Conservation (phyloP, 768 basidiomycete species). For the Tulasnella sp. region DNA sequence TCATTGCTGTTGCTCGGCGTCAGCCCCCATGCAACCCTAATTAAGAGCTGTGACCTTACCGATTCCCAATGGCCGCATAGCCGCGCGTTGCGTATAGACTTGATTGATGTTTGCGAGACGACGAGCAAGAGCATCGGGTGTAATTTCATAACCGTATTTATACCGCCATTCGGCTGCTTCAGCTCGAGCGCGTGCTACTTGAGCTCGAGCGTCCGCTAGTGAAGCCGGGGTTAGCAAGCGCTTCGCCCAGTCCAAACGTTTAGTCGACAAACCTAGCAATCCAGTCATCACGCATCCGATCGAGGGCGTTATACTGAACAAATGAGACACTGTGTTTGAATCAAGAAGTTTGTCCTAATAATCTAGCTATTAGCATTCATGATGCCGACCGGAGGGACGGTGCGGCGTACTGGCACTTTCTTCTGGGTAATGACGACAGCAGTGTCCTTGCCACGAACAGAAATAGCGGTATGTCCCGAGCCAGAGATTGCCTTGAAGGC, state of each 20-base stretch:
- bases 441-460: slow-evolving; percentile 90
- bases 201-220: slow-evolving; percentile 82
- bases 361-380: neutral
- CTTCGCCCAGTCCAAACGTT: neutral
- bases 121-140: slow-evolving; percentile 89
- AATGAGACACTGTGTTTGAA: slow-evolving; percentile 84
- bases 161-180: slow-evolving; percentile 92
- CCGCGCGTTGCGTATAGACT: slow-evolving; percentile 95
- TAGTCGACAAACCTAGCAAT: slow-evolving; percentile 57
- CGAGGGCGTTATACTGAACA: slow-evolving; percentile 90
- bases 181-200: slow-evolving; percentile 70
- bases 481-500: slow-evolving; percentile 99
- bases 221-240: neutral
- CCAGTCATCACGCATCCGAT: slow-evolving; percentile 99
- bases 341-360: slow-evolving; percentile 92
- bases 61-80: slow-evolving; percentile 93
- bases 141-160: slow-evolving; percentile 98
- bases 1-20: slow-evolving; percentile 56
- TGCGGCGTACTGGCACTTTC: slow-evolving; percentile 78
- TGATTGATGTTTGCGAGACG: slow-evolving; percentile 97
- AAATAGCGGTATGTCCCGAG: slow-evolving; percentile 86
- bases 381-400: neutral
- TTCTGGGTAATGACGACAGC: slow-evolving; percentile 95
- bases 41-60: slow-evolving; percentile 38
- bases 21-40: neutral